A percentile compares a stretch with the other conserved stretches of the same genome.
Conservation (phyloP, 768 basidiomycete species). For the Mycena vitilis region DNA sequence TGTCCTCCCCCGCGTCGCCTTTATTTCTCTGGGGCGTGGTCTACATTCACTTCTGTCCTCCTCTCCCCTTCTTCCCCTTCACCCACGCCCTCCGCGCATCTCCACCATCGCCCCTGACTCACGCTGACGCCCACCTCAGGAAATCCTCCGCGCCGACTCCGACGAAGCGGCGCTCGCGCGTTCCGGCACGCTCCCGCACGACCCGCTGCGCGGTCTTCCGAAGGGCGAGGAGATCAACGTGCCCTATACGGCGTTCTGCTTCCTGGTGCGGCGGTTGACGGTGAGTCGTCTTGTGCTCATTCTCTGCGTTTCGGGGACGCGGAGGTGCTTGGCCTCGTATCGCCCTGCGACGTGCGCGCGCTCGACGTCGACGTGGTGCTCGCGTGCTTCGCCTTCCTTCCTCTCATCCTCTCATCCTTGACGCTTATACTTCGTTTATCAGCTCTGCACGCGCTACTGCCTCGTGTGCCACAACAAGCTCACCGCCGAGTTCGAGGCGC, state of each 20-base stretch:
- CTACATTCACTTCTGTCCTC: too few relatives aligned
- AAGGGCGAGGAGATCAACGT: conserved; percentile 61
- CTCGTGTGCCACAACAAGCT: conserved; percentile 79
- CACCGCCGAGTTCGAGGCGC: conserved; percentile 61
- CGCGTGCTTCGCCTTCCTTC: too few relatives aligned
- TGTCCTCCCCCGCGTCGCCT: too few relatives aligned
- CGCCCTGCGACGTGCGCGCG: too few relatives aligned
- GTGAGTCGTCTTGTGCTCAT: conserved; percentile 47
- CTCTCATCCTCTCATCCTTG: not conserved
- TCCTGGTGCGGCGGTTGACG: conserved; percentile 71
- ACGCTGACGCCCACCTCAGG: conserved; percentile 37
- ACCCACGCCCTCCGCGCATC: too few relatives aligned
- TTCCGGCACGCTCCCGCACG: conserved; percentile 63
- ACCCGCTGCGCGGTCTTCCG: conserved; percentile 57
- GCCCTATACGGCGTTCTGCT: conserved; percentile 71
- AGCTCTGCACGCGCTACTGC: conserved; percentile 78
- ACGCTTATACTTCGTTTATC: not conserved
- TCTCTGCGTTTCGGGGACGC: not conserved
- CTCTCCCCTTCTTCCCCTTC: too few relatives aligned
- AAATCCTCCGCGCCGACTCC: conserved; percentile 54
- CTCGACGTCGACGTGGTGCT: too few relatives aligned
- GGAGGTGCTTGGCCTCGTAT: too few relatives aligned
- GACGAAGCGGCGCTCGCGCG: conserved; percentile 53
- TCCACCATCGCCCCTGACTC: too few relatives aligned
- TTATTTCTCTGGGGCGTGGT: too few relatives aligned